Base-by-base conservation (phyloP, 2,329 filamentous ascomycete species). In the Trichoderma pleuroti region DNA sequence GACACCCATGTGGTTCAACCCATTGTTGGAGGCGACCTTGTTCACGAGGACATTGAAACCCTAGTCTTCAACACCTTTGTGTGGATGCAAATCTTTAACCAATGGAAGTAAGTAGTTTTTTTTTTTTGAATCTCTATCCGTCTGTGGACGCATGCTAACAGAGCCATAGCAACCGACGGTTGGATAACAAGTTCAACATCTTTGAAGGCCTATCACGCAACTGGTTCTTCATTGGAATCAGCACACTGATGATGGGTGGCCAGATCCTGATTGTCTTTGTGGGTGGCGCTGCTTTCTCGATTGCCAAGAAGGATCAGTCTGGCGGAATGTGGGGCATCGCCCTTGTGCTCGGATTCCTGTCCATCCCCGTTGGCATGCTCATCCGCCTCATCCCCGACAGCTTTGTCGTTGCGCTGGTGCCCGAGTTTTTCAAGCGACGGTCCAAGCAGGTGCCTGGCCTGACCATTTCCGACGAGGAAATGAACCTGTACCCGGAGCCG, bases 71-170 rank as follows among this genome's bases (percentile, higher is more conserved):
- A 98, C 84, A 96, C 93, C 0, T 98, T 98, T 78, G 95, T 98
- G 67, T 98, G 95, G 95, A 98, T 98, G 94, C 95, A 98, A 77
- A 97, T 98, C 76, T 98, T 98, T 85, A 98, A 98, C 82, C 92
- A 97, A 78, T 93, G 97, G 87, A 98, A 98, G 88, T 90, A 86
- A 87, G 88, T 89, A 73, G n/a, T n/a, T n/a, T n/a, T n/a, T n/a
- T n/a, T n/a, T 10, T 32, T 16, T 18, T 2, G n/a, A n/a, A 34
- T 14, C n/a, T n/a, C n/a, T n/a, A n/a, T n/a, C n/a, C 5, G 46
- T 8, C 10, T 6, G 10, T 59, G 26, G 4, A 34, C 24, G n/a
- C 14, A n/a, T 73, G 77, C 76, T 62, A 69, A 67, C 73, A 46
- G 36, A 42, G 57, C 8, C 30, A 5, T 72, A 91, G 88, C 84